Base-by-base conservation (phyloP, 306 rosid genomes). In the Lathyrus aphaca region DNA sequence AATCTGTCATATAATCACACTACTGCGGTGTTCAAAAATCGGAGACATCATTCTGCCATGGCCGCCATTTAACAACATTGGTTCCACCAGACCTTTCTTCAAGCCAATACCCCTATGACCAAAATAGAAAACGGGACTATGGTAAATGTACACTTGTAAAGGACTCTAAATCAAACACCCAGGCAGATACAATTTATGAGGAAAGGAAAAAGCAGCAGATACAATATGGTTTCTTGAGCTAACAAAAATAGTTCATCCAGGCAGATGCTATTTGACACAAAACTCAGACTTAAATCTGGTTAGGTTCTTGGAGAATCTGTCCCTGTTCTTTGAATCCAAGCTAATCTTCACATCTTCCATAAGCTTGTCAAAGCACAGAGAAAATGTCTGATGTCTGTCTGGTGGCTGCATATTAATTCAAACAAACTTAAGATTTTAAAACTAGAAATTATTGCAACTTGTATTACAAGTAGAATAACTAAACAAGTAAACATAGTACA, bases 271-370 rank as follows among this genome's bases (percentile, higher is more conserved):
- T 56, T 66, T 82, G 39, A 81, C 76, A 67, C 76, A 67, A 48
- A 82, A 79, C 15, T 79, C 83, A 10, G 74, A 29, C 74, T 71
- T 79, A 68, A 82, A 82, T 75, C 50, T 75, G 49, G 78, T 79
- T 55, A 82, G 70, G 60, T 82, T 82, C 61, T 79, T 69, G 16
- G 79, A 61, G 79, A 82, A 82, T 23, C 37, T 78, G 15, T 75
- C 83, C 69, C 83, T 82, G 44, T 78, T 82, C 72, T 74, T 78
- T 15, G 16, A 40, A 50, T 82, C 86, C 81, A 82, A 72, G 72
- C 83, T 79, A 6, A 14, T 76, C 5, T 66, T 54, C 61, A 82
- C 78, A 63, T 79, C 81, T 55, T 44, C 32, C 86, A 79, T 82
- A 38, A 82, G 86, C 69, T 71, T 79, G 55, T 72, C 83, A 71